Evolutionary conservation across 129 eudicot genomes (phyloP).

Genomic region (Pittosporum tobira): DNA sequence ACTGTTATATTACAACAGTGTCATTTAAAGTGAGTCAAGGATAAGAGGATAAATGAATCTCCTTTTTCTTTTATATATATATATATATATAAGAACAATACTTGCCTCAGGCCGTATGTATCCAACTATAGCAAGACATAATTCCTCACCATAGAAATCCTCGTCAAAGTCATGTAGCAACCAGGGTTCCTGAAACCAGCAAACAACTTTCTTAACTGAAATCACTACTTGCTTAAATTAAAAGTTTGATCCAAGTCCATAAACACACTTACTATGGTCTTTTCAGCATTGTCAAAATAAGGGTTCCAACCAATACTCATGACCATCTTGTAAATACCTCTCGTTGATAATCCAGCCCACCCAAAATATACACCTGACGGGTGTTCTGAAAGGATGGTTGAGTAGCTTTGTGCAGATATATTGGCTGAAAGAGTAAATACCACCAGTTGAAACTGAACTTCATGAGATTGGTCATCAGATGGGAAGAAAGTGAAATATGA

Average conservation of each 20-base stretch:
- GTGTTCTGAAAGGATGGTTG: constrained; percentile 55
- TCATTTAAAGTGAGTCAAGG: neutral
- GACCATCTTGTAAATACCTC: constrained; percentile 91
- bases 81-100: neutral
- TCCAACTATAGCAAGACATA: constrained; percentile 72
- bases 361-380: constrained; percentile 98
- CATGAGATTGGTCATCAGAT: neutral
- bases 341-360: constrained; percentile 78
- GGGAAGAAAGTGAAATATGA: neutral
- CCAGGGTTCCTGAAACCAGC: constrained; percentile 89
- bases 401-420: constrained; percentile 66
- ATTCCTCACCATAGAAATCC: constrained; percentile 88
- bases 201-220: neutral
- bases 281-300: constrained; percentile 68
- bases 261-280: constrained; percentile 76
- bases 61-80: neutral
- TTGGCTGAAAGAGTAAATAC: constrained; percentile 52
- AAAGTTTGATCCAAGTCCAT: neutral
- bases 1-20: constrained; percentile 34
- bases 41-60: neutral
- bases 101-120: constrained; percentile 85
- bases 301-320: constrained; percentile 99
- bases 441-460: neutral
- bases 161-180: constrained; percentile 82
- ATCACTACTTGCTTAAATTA: neutral